Conservation (phyloP, 225 moss, liverwort and hornwort genomes). For the Sphagnum tenellum region DNA sequence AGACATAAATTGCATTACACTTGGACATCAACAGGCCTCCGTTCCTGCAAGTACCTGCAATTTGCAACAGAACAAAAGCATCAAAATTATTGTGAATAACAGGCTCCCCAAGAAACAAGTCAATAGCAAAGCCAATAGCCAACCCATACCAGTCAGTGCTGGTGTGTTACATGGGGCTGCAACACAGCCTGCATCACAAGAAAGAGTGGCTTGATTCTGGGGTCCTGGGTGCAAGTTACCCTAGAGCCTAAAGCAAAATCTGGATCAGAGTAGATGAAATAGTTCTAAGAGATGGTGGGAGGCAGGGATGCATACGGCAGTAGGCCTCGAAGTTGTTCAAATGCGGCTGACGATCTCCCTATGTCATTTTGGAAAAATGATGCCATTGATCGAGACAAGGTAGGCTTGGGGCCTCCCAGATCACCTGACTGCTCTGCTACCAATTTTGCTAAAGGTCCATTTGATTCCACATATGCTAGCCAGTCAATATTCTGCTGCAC, state of each 20-base stretch:
- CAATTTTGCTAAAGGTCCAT: slow-evolving; percentile 53
- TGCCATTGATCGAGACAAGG: slow-evolving; percentile 38
- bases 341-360: slow-evolving; percentile 32
- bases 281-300: slow-evolving; percentile 4
- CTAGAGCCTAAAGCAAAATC: not conserved
- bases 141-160: not conserved
- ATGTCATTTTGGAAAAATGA: slow-evolving; percentile 38
- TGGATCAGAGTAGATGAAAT: not conserved
- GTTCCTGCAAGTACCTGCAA: slow-evolving; percentile 33
- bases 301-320: slow-evolving; percentile 20
- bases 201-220: not conserved
- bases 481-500: slow-evolving; percentile 44
- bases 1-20: slow-evolving; percentile 1
- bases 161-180: not conserved
- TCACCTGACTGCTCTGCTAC: slow-evolving; percentile 61
- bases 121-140: not conserved
- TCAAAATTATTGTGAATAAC: too few relatives aligned
- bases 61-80: not conserved
- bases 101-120: too few relatives aligned
- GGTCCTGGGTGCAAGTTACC: too few relatives aligned
- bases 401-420: slow-evolving; percentile 60
- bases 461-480: slow-evolving; percentile 42
- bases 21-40: slow-evolving; percentile 26
- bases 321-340: slow-evolving; percentile 48
- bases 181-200: too few relatives aligned